Conservation (phyloP, 208 protist genomes). For the Leishmania guyanensis region DNA sequence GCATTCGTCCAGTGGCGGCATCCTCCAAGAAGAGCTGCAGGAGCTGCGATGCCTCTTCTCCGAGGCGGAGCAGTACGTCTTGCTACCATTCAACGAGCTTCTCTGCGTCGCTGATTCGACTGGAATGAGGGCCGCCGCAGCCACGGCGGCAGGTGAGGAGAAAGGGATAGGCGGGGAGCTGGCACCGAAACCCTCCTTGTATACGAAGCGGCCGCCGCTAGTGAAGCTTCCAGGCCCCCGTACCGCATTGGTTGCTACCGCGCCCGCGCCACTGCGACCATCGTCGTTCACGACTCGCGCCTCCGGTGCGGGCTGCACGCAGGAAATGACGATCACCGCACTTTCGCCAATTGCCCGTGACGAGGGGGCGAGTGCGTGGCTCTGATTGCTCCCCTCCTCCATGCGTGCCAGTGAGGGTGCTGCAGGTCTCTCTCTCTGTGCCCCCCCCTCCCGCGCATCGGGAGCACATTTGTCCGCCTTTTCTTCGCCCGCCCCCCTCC, state of each 20-base stretch:
- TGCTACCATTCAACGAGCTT: conserved; percentile 68
- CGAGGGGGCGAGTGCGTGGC: background rate
- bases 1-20: background rate
- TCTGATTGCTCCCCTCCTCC: background rate
- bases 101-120: conserved; percentile 15
- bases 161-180: background rate
- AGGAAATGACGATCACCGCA: background rate
- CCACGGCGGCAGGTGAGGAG: background rate
- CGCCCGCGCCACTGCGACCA: background rate
- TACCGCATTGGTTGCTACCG: background rate
- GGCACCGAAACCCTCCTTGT: background rate
- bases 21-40: conserved; percentile 42
- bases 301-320: background rate
- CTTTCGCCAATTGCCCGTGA: background rate
- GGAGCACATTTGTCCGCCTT: too few species aligned
- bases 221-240: background rate
- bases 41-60: conserved; percentile 43
- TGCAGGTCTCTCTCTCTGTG: background rate
- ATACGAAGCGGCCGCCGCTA: background rate
- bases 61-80: conserved; percentile 47
- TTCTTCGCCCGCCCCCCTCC: too few species aligned
- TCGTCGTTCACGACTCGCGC: background rate
- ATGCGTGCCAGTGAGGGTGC: background rate
- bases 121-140: background rate
- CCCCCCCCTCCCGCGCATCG: background rate